Evolutionary conservation across 1,284 basidiomycete genomes (phyloP), one percentile per base, ranked within the genome.

Genomic region (Trichosporon faecale): DNA sequence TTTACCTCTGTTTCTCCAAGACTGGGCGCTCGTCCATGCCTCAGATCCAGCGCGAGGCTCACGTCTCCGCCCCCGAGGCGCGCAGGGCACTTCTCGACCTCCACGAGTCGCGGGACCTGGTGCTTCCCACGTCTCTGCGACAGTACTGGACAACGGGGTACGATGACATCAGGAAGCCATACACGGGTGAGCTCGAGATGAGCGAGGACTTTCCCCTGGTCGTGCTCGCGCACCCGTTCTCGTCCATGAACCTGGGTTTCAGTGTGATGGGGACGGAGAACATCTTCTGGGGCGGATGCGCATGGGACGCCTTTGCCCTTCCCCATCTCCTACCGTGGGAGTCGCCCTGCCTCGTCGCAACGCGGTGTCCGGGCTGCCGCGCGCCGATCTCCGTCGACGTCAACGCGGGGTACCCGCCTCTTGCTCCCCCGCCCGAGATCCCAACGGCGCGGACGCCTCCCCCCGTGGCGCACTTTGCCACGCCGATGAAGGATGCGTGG

Each of bases 181-280:
- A 11, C 5, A 63, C 27, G 18, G 18, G 61, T 11, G 25, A n/a
- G 3, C 18, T 37, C n/a, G 61, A 65, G 66, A 60, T 33, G 2
- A 9, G 57, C 37, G 23, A 46, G 2, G 27, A 25, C 21, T 49
- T 46, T 4, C 18, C 18, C 16, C 40, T 44, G 18, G 29, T 70
- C 25, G 27, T 70, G 60, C 64, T 70, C 60, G 69, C 69, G 21
- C 69, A 70, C 49, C 69, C 69, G 18, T 70, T 70, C 63, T 46
- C 69, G 3, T 29, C 35, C 16, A 33, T 70, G 49, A 63, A 63
- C 3, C 66, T 70, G 35, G 69, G 69, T 18, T 70, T 70, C 52
- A 70, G 69, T 37, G 69, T 67, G 23, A 66, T 70, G 66, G 69
- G 69, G 46, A 7, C 7, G 2, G 3, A 16, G n/a, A 25, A 35